These are phyloP conservation scores for Metarhizium humberi DNA, from an alignment of 2,329 filamentous ascomycete genomes.

Conservation along the genomic window DNA sequence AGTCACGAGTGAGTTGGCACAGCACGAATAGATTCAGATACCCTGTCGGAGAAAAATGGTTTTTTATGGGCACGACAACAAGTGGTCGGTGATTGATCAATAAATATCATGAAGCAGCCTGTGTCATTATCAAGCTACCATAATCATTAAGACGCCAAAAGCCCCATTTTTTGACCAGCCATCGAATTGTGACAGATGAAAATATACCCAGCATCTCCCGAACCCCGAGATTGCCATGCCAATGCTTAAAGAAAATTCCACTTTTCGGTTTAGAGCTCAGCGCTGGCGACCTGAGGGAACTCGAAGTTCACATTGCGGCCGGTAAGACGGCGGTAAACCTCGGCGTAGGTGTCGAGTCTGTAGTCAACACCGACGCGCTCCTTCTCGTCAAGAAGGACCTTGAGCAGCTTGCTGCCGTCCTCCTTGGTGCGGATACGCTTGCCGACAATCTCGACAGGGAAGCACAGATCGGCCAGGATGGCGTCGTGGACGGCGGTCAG, in stretches of 20 bases:
- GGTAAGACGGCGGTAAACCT: slow-evolving; percentile 97
- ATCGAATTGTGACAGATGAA: slow-evolving; percentile 24
- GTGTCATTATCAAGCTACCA: slow-evolving; percentile 39
- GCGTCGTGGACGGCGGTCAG: slow-evolving; percentile 98
- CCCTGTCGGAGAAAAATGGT: slow-evolving; percentile 17
- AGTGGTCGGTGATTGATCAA: slow-evolving; percentile 17
- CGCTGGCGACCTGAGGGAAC: slow-evolving; percentile 77
- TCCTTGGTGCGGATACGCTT: slow-evolving; percentile 98
- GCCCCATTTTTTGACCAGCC: slow-evolving; percentile 28
- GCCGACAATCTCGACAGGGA: slow-evolving; percentile 99
- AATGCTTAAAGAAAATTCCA: slow-evolving; percentile 39
- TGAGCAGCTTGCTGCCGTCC: slow-evolving; percentile 96
- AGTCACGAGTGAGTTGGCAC: slow-evolving; percentile 30
- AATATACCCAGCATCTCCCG: slow-evolving; percentile 13
- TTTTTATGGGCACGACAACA: slow-evolving; percentile 11
- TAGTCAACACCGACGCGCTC: slow-evolving; percentile 99
- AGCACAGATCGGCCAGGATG: slow-evolving; percentile 96
- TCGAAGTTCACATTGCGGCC: slow-evolving; percentile 96
- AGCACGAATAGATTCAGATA: slow-evolving; percentile 33
- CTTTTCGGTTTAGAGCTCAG: slow-evolving; percentile 40
- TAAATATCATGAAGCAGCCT: slow-evolving; percentile 30
- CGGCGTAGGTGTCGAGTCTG: slow-evolving; percentile 97
- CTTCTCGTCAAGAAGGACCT: slow-evolving; percentile 99
- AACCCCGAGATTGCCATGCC: slow-evolving; percentile 6
- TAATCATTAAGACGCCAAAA: slow-evolving; percentile 39